Conservation (phyloP, 441 rosid genomes). For the Gossypium trilobum region DNA sequence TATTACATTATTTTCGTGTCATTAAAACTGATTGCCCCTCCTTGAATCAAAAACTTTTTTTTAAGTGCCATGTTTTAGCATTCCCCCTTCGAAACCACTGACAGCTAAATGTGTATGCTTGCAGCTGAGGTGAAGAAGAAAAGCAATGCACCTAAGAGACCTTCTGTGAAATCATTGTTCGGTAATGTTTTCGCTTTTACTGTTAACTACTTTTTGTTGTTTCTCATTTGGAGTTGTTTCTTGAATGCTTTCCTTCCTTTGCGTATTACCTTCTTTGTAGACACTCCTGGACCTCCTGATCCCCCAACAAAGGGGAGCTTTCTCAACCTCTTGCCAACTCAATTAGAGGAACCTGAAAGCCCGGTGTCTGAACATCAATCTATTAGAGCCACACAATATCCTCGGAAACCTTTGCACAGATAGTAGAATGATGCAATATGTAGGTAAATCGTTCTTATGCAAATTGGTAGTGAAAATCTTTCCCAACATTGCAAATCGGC, state of each 20-base stretch:
- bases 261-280: slow-evolving; percentile 17
- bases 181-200: slow-evolving; percentile 22
- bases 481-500: background rate
- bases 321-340: slow-evolving; percentile 32
- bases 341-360: slow-evolving; percentile 26
- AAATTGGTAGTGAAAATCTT: background rate
- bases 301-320: slow-evolving; percentile 29
- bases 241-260: background rate
- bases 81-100: background rate
- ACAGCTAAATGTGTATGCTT: background rate
- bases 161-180: slow-evolving; percentile 38
- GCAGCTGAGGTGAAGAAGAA: slow-evolving; percentile 38
- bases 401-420: background rate
- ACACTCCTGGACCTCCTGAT: slow-evolving; percentile 25
- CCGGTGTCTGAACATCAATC: slow-evolving; percentile 11
- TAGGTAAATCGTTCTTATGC: slow-evolving; percentile 7
- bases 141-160: slow-evolving; percentile 32
- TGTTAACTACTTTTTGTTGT: background rate
- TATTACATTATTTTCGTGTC: background rate
- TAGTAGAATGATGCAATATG: background rate
- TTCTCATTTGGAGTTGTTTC: background rate
- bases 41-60: background rate
- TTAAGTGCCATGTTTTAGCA: background rate
- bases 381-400: background rate
- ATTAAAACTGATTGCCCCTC: background rate